Percentiles rank a stretch among this genome's conserved stretches.
These are phyloP conservation scores for Hyaloscypha hepaticicola DNA, from an alignment of 495 filamentous ascomycete species.

Conservation along the genomic window DNA sequence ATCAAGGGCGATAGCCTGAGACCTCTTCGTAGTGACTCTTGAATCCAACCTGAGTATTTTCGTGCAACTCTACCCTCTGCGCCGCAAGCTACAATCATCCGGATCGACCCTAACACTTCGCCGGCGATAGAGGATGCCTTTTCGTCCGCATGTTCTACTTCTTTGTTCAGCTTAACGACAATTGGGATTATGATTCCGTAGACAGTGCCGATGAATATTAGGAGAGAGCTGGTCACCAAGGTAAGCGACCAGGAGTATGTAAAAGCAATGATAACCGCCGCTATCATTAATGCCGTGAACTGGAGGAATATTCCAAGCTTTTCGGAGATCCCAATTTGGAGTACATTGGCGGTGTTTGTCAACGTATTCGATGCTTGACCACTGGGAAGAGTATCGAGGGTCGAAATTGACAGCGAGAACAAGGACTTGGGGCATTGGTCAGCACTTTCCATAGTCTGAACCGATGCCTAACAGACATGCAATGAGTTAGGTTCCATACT, in stretches of 20 bases:
- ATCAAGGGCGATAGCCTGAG: slow-evolving; percentile 30
- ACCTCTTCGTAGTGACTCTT: slow-evolving; percentile 55
- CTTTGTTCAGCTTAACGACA: slow-evolving; percentile 54
- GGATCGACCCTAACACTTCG: slow-evolving; percentile 53
- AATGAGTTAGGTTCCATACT: not conserved
- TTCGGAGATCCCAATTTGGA: slow-evolving; percentile 68
- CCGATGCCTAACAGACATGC: not conserved
- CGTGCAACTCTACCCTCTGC: slow-evolving; percentile 54
- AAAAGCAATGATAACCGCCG: slow-evolving; percentile 55
- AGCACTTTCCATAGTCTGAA: not conserved
- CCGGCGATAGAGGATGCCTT: slow-evolving; percentile 61
- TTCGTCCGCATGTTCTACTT: slow-evolving; percentile 56
- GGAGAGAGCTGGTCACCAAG: slow-evolving; percentile 52
- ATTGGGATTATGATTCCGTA: slow-evolving; percentile 56
- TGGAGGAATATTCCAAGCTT: slow-evolving; percentile 55
- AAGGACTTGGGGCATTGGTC: slow-evolving; percentile 50
- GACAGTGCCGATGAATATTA: slow-evolving; percentile 56
- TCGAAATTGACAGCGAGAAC: slow-evolving; percentile 51
- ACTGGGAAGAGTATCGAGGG: slow-evolving; percentile 53
- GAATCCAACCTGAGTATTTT: slow-evolving; percentile 55
- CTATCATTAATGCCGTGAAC: slow-evolving; percentile 47
- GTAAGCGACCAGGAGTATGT: slow-evolving; percentile 54
- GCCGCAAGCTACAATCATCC: slow-evolving; percentile 63
- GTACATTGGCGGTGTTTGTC: slow-evolving; percentile 59
- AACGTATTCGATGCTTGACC: slow-evolving; percentile 58